Conservation (phyloP, 2,329 filamentous ascomycete genomes). For the Diplocarpon rosae region DNA sequence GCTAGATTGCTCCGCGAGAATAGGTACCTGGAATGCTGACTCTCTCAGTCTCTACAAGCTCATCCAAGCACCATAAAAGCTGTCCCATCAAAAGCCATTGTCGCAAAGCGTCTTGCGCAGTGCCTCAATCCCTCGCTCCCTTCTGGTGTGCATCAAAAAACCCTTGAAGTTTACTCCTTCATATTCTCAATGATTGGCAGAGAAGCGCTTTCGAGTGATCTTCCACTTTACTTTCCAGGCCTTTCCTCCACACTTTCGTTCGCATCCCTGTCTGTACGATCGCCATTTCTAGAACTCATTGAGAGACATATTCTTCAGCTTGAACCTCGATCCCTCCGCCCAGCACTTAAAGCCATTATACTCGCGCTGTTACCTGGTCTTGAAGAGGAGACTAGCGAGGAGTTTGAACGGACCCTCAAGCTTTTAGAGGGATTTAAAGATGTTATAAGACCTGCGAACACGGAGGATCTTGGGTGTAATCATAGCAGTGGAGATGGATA, state of each 20-base stretch:
- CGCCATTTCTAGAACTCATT: conserved; percentile 72
- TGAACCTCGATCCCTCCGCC: conserved; percentile 60
- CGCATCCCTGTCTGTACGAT: conserved; percentile 82
- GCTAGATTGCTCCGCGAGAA: conserved; percentile 3
- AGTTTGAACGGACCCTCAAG: conserved; percentile 79
- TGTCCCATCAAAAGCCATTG: conserved; percentile 70
- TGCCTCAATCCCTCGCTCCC: conserved; percentile 88
- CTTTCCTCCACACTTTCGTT: conserved; percentile 85
- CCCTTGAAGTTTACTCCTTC: conserved; percentile 84
- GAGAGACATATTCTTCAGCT: conserved; percentile 70
- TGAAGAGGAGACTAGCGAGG: conserved; percentile 93
- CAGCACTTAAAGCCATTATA: conserved; percentile 82
- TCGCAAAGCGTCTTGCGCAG: conserved; percentile 88
- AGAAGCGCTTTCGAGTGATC: conserved; percentile 68
- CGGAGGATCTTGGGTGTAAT: conserved; percentile 38
- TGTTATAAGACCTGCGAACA: conserved; percentile 45
- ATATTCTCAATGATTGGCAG: conserved; percentile 79
- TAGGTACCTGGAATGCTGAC: conserved; percentile 21
- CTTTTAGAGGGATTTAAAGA: conserved; percentile 70
- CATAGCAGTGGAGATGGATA: conserved; percentile 65
- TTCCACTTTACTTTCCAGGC: conserved; percentile 82
- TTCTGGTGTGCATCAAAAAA: conserved; percentile 94
- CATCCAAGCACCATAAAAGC: conserved; percentile 60
- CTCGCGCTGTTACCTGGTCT: conserved; percentile 81
- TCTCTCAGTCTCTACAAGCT: conserved; percentile 67